Base-by-base conservation (phyloP, 2,329 filamentous ascomycete genomes). In the Fusarium palustre region DNA sequence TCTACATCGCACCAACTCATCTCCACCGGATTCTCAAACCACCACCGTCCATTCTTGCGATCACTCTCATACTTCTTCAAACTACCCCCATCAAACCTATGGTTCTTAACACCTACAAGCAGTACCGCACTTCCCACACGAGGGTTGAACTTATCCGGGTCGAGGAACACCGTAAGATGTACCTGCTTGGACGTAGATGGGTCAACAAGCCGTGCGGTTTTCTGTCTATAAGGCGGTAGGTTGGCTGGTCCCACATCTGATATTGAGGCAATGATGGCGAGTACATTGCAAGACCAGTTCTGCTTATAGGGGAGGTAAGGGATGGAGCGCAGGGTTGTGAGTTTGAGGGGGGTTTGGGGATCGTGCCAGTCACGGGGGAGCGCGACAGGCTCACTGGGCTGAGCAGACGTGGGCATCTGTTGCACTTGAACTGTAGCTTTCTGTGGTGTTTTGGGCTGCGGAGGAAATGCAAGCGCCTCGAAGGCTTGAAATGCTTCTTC, bases 281-380 rank as follows among this genome's bases (percentile, higher is more conserved):
- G 81, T 9, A 87, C 78, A 64, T 88, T 88, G 74, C 85, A 81
- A 46, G 83, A 84, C 86, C 85, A 88, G 72, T 88, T 88, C 61
- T 87, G 85, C 55, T 83, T 83, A 75, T 86, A 88, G 3, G 85
- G 86, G 1, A 88, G 80, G 62, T 82, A 78, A 0, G 85, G 84
- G 49, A 88, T 83, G 9, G 81, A 78, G 47, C 79, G 79, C 15
- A 88, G 78, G 5, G 80, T 79, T 0, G 85, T 87, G 30, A 88
- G 82, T 66, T 85, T 87, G 18, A 87, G 77, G 1, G 85, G 84
- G 1, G 75, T 77, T 28, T 79, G 78, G 0, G 75, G 79, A 52
- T 84, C 74, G 53, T 80, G 78, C 76, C 80, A 82, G 53, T 81
- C 78, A 61, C 79, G 80, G 4, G 83, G 78, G 4, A 82, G 75